Base-by-base conservation (phyloP, 345 rosid species). In the Rhodomyrtus tomentosa region DNA sequence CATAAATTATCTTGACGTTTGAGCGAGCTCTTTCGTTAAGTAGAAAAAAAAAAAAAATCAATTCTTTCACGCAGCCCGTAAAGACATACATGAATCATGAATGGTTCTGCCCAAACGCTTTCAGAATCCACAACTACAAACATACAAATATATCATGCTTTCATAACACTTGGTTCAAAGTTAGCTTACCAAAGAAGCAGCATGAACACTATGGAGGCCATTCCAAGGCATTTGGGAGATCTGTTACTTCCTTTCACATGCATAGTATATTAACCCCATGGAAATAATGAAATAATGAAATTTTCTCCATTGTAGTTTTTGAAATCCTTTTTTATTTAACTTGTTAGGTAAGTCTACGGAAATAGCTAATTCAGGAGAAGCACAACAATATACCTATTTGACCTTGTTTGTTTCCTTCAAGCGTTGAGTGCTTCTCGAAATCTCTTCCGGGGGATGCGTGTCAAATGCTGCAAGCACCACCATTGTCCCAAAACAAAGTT, bases 351-450 rank as follows among this genome's bases (percentile, higher is more conserved):
- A 74, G 24, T 12, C 4, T 32, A 11, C 10, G 16, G 22, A 3
- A 32, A 38, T 1, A 12, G 80, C 48, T 38, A 38, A 45, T 10
- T 20, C 80, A 15, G 21, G 38, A 53, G 49, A 74, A 15, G 49
- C 40, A 32, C 25, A 38, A 86, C 21, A 80, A 73, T 38, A 25
- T 7, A 94, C 99, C 98, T 84, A 95, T 88, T 90, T 96, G 99
- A 73, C 99, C 98, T 56, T 96, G 96, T 90, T 95, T 95, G 32
- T 94, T 93, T 89, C 93, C 93, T 84, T 95, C 91, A 79, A 92
- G 83, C 36, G 96, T 95, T 55, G 98, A 92, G 89, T 92, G 89
- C 85, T 92, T 93, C 55, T 86, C 83, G 74, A 93, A 95, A 87
- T 95, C 99, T 92, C 99, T 92, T 88, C 98, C 98, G 50, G 99